These are phyloP conservation scores for Fagus sylvatica DNA, from an alignment of 306 rosid genomes.

Conservation along the genomic window DNA sequence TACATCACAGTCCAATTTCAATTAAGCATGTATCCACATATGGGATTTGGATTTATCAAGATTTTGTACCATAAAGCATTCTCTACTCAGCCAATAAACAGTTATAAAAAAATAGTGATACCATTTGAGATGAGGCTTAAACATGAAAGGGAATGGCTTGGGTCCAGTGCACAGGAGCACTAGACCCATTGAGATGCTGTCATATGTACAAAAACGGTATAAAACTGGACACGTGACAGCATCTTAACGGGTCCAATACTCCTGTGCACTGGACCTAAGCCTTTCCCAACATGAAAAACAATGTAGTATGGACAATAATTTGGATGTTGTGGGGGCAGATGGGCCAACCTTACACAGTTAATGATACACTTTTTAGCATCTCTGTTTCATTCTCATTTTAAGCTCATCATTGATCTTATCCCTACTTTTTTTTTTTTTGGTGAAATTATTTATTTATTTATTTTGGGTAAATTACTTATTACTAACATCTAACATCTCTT, in stretches of 20 bases:
- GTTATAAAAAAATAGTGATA: not conserved
- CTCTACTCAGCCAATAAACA: not conserved
- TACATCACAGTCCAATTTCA: slow-evolving; percentile 17
- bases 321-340: slow-evolving; percentile 26
- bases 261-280: too few species aligned
- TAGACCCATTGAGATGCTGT: too few species aligned
- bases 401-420: not conserved
- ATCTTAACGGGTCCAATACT: too few species aligned
- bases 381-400: not conserved
- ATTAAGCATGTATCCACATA: slow-evolving; percentile 8
- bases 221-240: too few species aligned
- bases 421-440: not conserved
- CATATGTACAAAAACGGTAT: too few species aligned
- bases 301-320: slow-evolving; percentile 15
- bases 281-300: too few species aligned
- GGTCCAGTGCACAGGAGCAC: too few species aligned
- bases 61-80: slow-evolving; percentile 3
- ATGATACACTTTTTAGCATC: not conserved
- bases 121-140: slow-evolving; percentile 1
- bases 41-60: not conserved
- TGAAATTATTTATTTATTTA: too few species aligned
- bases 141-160: too few species aligned
- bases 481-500: too few species aligned
- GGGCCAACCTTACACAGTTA: slow-evolving; percentile 1
- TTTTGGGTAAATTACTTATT: too few species aligned